Conservation (phyloP, 2,329 filamentous ascomycete species). For the Chaetomiaceae sp. region DNA sequence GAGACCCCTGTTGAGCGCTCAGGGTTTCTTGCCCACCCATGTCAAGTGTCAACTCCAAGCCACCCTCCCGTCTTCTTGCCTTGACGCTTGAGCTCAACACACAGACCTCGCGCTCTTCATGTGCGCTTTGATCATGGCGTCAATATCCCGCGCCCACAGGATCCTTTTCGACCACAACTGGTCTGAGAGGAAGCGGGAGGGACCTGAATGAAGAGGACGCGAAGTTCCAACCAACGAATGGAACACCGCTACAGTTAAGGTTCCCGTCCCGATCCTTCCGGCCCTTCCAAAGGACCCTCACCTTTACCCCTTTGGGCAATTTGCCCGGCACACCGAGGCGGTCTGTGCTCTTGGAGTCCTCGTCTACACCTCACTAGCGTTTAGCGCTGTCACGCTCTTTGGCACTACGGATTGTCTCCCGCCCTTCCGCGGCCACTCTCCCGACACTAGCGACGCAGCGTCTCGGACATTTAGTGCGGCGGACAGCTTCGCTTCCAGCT, state of each 20-base stretch:
- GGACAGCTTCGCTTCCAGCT: too few relatives aligned
- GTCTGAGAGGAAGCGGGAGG: not conserved
- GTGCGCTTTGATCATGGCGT: not conserved
- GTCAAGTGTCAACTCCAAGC: too few relatives aligned
- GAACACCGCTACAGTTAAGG: not conserved
- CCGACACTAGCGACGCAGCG: too few relatives aligned
- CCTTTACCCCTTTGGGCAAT: not conserved
- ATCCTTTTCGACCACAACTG: not conserved
- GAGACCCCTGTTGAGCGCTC: not conserved
- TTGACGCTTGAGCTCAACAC: too few relatives aligned
- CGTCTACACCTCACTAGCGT: not conserved
- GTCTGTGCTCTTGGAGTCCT: not conserved
- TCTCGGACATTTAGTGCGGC: too few relatives aligned
- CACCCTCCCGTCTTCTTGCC: too few relatives aligned
- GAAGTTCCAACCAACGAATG: not conserved
- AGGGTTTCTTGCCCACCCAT: too few relatives aligned
- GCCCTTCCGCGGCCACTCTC: too few relatives aligned
- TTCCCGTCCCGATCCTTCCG: not conserved
- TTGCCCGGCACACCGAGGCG: not conserved
- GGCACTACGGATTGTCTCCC: too few relatives aligned
- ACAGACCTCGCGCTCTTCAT: too few relatives aligned
- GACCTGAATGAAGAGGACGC: not conserved
- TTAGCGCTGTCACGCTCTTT: not conserved
- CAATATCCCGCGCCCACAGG: not conserved
- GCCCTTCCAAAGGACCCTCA: not conserved